Base-by-base conservation (phyloP, 2,329 filamentous ascomycete genomes). In the Sporothrix brunneoviolacea region DNA sequence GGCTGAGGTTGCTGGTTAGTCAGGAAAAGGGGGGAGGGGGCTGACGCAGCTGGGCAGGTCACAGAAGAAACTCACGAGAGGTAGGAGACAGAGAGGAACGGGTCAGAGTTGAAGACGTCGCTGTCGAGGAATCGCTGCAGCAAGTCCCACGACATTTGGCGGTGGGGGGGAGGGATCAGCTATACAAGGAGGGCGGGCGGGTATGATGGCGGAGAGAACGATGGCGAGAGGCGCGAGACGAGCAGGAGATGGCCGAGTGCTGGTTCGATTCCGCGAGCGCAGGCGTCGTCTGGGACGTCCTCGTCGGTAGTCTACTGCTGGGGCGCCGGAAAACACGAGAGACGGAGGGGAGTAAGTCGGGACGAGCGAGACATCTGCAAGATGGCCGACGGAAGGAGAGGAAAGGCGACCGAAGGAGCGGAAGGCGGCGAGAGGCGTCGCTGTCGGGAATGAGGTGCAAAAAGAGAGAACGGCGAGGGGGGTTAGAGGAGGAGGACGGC, bases 31-130 rank as follows among this genome's bases (percentile, higher is more conserved):
- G 15, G 16, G 22, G 8, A 19, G 3, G 3, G 27, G 45, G 40
- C 44, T 33, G 24, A 39, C 38, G 50, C 45, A 45, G 28, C 43
- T 32, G 38, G 48, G 35, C 32, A 37, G 42, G 18, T 39, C 18
- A 44, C 35, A 22, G 16, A 24, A n/a, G 8, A 7, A 12, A 51
- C 58, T 79, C 75, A 91, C 87, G 87, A 88, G 64, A 93, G 82
- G 71, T 93, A 93, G 58, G 87, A 88, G 66, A 93, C 88, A 55
- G 87, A 86, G 68, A 93, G 83, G 69, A 90, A 91, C 57, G 88
- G 87, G 71, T 91, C 85, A 72, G 87, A 84, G 75, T 91, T 91
- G 78, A 93, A 93, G 75, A 93, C 86, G 76, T 93, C 88, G 74
- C 86, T 90, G 79, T 91, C 87, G 75, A 93, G 83, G 80, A 91